These are phyloP conservation scores for Dipodascus geniculatus DNA, from an alignment of 805 yeast genomes.

Conservation along the genomic window DNA sequence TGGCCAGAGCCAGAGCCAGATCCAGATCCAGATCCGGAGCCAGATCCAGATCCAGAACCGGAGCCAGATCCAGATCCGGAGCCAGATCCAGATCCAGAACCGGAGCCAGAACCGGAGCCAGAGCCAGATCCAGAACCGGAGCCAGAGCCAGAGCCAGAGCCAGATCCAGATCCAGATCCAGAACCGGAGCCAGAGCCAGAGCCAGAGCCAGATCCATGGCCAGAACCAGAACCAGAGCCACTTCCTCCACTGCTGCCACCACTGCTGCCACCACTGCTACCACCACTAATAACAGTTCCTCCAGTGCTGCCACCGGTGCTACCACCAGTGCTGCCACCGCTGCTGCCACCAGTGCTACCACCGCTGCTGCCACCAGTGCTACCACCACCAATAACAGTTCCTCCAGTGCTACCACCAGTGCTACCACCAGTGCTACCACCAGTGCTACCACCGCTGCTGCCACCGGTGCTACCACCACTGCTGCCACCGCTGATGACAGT, in stretches of 20 bases:
- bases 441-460: constrained; percentile 12
- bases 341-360: neutral
- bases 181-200: too few relatives aligned
- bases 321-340: neutral
- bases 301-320: neutral
- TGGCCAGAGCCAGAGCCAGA: too few relatives aligned
- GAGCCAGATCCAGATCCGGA: too few relatives aligned
- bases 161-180: too few relatives aligned
- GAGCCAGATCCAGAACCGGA: too few relatives aligned
- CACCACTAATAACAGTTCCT: neutral
- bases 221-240: neutral
- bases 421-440: constrained; percentile 7
- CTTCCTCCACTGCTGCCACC: neutral
- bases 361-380: constrained; percentile 1
- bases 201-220: too few relatives aligned
- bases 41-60: too few relatives aligned
- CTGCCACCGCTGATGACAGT: too few relatives aligned
- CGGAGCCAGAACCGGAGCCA: too few relatives aligned
- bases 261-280: neutral
- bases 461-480: constrained; percentile 41
- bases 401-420: neutral
- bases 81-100: too few relatives aligned
- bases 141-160: too few relatives aligned
- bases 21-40: too few relatives aligned
- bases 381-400: neutral